phyloP scores from a whole-genome alignment of 1,284 basidiomycete species.

The Athelia psychrophila region DNA sequence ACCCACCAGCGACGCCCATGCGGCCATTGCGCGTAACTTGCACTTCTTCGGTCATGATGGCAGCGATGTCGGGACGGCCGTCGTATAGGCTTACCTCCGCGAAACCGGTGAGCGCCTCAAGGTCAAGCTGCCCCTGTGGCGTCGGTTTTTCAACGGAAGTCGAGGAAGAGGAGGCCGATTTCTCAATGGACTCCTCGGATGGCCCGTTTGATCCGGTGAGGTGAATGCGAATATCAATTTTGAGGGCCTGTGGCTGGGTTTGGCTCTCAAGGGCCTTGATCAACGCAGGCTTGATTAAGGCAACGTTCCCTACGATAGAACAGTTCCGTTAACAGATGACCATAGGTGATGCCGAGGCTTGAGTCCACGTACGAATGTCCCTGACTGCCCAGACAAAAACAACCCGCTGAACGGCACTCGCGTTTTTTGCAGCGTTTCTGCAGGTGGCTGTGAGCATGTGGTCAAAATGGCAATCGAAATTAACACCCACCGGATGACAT shows the following conservation, averaged over 20 bases:
- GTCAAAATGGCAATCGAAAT: background rate
- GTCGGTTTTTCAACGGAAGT: constrained; percentile 7
- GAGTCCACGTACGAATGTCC: constrained; percentile 29
- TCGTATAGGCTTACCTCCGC: constrained; percentile 21
- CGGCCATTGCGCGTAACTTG: constrained; percentile 13
- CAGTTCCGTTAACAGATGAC: background rate
- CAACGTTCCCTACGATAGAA: constrained; percentile 31
- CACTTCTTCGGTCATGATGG: constrained; percentile 24
- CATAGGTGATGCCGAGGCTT: background rate
- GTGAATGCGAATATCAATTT: constrained; percentile 33
- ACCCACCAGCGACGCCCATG: constrained; percentile 41
- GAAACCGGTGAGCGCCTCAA: constrained; percentile 16
- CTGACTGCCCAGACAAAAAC: constrained; percentile 46
- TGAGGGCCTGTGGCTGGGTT: constrained; percentile 24
- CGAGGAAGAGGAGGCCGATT: constrained; percentile 1
- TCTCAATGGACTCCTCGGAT: background rate
- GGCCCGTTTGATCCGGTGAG: constrained; percentile 25
- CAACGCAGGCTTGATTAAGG: constrained; percentile 38
- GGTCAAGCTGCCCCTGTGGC: background rate
- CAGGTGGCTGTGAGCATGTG: background rate
- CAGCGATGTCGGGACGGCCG: constrained; percentile 29
- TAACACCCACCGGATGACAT: constrained; percentile 34
- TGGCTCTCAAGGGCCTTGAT: constrained; percentile 24
- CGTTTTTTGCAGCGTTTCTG: constrained; percentile 22
- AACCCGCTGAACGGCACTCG: constrained; percentile 26